Percentiles rank a stretch among this genome's conserved stretches.
Evolutionary conservation across 306 rosid species (phyloP).

Genomic region (Prunus davidiana): DNA sequence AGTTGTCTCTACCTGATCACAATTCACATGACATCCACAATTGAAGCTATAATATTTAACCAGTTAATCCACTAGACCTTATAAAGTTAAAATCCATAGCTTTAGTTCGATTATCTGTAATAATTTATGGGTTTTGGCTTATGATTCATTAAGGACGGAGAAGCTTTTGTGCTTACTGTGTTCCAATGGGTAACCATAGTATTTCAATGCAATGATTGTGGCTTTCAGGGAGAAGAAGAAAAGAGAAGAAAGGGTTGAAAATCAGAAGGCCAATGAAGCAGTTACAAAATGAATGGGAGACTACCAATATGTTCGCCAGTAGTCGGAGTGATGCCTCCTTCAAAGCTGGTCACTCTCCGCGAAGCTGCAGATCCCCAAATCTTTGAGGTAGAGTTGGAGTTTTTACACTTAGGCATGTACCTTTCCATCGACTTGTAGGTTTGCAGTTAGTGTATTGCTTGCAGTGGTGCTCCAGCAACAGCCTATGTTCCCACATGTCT

Average conservation of each 20-base stretch:
- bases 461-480: slow-evolving; percentile 32
- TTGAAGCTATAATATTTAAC: background rate
- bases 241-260: slow-evolving; percentile 74
- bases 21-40: background rate
- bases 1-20: background rate
- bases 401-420: slow-evolving; percentile 20
- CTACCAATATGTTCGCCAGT: slow-evolving; percentile 34
- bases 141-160: background rate
- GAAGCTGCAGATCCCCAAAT: slow-evolving; percentile 14
- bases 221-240: slow-evolving; percentile 93
- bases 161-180: background rate
- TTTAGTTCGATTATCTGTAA: background rate
- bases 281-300: slow-evolving; percentile 70
- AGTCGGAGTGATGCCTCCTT: slow-evolving; percentile 10
- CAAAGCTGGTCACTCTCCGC: slow-evolving; percentile 3
- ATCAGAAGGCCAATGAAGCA: slow-evolving; percentile 74
- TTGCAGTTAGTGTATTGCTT: slow-evolving; percentile 23
- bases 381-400: slow-evolving; percentile 34
- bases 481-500: slow-evolving; percentile 16
- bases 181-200: slow-evolving; percentile 1
- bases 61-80: background rate
- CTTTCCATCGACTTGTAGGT: slow-evolving; percentile 28
- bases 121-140: background rate
- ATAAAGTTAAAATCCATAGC: background rate
- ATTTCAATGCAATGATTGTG: slow-evolving; percentile 24